phyloP scores from a whole-genome alignment of 1,284 basidiomycete species.

The Wallemia mellicola region DNA sequence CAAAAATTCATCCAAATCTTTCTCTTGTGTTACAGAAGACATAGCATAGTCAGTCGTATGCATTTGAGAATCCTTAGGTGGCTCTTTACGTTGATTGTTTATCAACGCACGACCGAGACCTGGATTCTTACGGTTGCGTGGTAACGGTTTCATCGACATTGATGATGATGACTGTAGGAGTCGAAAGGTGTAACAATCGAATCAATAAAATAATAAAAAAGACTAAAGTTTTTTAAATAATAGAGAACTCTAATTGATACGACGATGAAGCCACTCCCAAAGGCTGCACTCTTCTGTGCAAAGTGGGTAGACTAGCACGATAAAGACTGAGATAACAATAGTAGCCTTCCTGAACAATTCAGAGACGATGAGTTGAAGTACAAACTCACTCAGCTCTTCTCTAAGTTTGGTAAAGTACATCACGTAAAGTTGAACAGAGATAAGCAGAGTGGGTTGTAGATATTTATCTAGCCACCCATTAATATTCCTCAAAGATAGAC shows the following conservation, averaged over 20 bases:
- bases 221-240: not conserved
- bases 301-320: not conserved
- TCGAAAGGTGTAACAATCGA: not conserved
- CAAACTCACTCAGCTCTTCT: not conserved
- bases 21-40: constrained; percentile 81
- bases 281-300: not conserved
- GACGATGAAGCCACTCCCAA: not conserved
- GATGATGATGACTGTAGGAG: not conserved
- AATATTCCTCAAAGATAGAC: not conserved
- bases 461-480: not conserved
- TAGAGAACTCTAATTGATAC: no score
- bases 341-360: not conserved
- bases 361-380: not conserved
- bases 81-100: constrained; percentile 58
- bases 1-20: constrained; percentile 82
- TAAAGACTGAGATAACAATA: not conserved
- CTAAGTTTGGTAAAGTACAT: not conserved
- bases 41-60: constrained; percentile 47
- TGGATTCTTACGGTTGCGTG: not conserved
- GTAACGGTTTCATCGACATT: not conserved
- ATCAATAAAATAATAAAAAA: not conserved
- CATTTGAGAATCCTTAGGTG: constrained; percentile 34
- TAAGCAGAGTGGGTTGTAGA: not conserved
- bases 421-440: not conserved
- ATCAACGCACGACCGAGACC: constrained; percentile 74